phyloP scores from a whole-genome alignment of 257 asterid species.

The Petunia secreta region DNA sequence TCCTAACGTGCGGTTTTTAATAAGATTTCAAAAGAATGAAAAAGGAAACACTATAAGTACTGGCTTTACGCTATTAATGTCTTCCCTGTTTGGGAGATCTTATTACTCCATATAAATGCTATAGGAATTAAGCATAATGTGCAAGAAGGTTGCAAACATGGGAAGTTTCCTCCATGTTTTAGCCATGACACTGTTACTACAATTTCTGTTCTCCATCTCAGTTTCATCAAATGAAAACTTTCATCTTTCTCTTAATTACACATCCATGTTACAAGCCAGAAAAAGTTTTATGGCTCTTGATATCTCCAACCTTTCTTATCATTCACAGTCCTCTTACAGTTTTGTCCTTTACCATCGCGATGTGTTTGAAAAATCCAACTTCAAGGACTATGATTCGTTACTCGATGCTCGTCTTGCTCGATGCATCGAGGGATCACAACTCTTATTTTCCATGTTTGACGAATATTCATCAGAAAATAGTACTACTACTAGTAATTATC shows the following conservation, averaged over 20 bases:
- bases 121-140: background rate
- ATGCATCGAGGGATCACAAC: background rate
- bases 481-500: no score
- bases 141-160: background rate
- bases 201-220: background rate
- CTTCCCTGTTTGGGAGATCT: background rate
- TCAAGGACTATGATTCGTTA: background rate
- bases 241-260: slow-evolving; percentile 21
- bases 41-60: background rate
- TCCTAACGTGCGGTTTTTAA: background rate
- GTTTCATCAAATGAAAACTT: background rate
- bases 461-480: background rate
- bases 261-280: slow-evolving; percentile 21
- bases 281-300: slow-evolving; percentile 16
- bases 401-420: slow-evolving; percentile 5
- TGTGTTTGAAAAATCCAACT: background rate
- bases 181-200: background rate
- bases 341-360: background rate
- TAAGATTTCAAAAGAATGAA: background rate
- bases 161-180: background rate
- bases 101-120: background rate
- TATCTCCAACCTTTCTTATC: slow-evolving; percentile 12
- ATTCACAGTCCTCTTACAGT: slow-evolving; percentile 1
- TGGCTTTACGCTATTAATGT: background rate
- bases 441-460: background rate